Evolutionary conservation across 495 filamentous ascomycete genomes (phyloP), one percentile per base, ranked within the genome.

Genomic region (Amphirosellinia nigrospora): DNA sequence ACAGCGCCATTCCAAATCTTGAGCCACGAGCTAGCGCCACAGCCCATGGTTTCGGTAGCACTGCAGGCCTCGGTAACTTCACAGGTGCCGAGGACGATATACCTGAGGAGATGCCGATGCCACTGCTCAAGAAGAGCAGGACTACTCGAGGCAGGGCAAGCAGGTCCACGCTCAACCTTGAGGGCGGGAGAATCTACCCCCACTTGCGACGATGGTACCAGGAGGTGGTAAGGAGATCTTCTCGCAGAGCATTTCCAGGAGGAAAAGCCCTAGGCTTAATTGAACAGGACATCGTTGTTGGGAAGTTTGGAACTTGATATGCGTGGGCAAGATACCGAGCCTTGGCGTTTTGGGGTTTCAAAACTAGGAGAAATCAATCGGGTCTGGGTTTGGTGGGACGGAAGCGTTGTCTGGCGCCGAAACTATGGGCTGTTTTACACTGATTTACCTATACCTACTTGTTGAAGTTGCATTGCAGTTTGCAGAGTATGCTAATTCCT

Each of bases 151-250:
- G 80, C 32, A 75, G 72, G 28, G 71, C 70, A 4, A 55, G 82
- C 1, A 85, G 81, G 71, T 87, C 85, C 74, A 75, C 71, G 50
- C 79, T 81, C 45, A 78, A 73, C 62, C 56, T 79, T 53, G 89
- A 90, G 90, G 89, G 9, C 80, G 86, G 30, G 90, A 91, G 75
- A 92, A 92, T 72, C 70, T 87, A 48, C 86, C 86, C 10, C 84
- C 80, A 3, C 75, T 83, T 45, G 79, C 77, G 16, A 63, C 68
- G 0, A 23, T 77, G 15, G 50, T 76, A 16, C 76, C 76, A 32
- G 76, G 76, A 45, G 74, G 74, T 45, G 78, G 77, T 59, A 68
- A 77, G 43, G 76, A 78, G 50, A 73, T 80, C 15, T 77, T 80
- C 58, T 74, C 76, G 34, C 76, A 84, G 66, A 82, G 84, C 36